Percentiles rank a stretch among this genome's conserved stretches.
Conservation (phyloP, 176 grass and related monocot genomes). For the Aegilops sharonensis region DNA sequence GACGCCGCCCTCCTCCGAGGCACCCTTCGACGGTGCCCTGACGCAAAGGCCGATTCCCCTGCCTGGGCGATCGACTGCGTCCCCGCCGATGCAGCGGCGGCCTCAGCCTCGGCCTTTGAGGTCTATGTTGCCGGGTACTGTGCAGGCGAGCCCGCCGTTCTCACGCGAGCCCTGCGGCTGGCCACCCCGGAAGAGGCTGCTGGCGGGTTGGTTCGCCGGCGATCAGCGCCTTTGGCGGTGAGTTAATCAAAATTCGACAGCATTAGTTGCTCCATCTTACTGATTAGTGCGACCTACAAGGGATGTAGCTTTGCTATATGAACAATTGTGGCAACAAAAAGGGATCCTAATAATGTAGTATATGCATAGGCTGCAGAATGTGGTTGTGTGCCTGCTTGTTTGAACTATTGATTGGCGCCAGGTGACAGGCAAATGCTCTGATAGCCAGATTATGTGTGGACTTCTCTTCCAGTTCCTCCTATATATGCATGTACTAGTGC, state of each 20-base stretch:
- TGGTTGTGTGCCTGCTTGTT: not conserved
- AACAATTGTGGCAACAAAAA: not conserved
- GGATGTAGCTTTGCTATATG: not conserved
- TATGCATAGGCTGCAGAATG: not conserved
- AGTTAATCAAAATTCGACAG: not conserved
- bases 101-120: slow-evolving; percentile 58
- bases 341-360: not conserved
- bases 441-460: not conserved
- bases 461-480: not conserved
- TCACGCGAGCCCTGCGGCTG: slow-evolving; percentile 69
- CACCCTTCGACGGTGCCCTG: slow-evolving; percentile 34
- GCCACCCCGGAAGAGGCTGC: slow-evolving; percentile 41
- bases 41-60: slow-evolving; percentile 26
- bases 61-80: slow-evolving; percentile 79
- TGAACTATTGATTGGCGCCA: not conserved
- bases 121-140: slow-evolving; percentile 78
- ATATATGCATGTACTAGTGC: not conserved
- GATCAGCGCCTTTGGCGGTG: slow-evolving; percentile 5
- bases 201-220: slow-evolving; percentile 22
- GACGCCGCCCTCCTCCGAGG: slow-evolving; percentile 65
- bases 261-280: not conserved
- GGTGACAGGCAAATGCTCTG: not conserved
- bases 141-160: slow-evolving; percentile 55
- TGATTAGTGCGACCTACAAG: not conserved
- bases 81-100: slow-evolving; percentile 44